Conservation (phyloP, 1,284 basidiomycete species). For the Melanopsichium pennsylvanicum region DNA sequence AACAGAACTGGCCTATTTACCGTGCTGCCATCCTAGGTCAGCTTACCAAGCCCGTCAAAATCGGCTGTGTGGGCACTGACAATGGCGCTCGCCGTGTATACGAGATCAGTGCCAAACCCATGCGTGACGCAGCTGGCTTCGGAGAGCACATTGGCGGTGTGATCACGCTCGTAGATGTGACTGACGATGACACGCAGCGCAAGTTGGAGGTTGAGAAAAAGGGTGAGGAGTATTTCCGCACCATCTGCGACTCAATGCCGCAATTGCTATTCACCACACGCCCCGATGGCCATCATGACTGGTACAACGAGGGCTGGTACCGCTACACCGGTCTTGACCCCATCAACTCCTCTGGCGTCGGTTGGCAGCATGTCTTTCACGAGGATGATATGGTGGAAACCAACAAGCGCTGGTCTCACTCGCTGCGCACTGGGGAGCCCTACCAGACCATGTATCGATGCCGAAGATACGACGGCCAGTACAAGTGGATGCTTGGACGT, state of each 20-base stretch:
- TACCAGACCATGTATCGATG: constrained; percentile 65
- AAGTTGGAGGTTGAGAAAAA: constrained; percentile 45
- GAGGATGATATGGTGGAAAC: constrained; percentile 64
- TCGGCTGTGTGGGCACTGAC: constrained; percentile 46
- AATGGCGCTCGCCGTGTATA: constrained; percentile 40
- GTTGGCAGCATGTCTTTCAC: constrained; percentile 65
- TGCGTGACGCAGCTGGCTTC: constrained; percentile 53
- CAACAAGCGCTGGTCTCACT: constrained; percentile 60
- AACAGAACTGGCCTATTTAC: constrained; percentile 58
- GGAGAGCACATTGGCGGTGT: constrained; percentile 59
- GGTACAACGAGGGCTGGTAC: constrained; percentile 61
- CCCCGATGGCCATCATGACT: constrained; percentile 61
- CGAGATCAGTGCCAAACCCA: constrained; percentile 53
- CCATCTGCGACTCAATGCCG: constrained; percentile 59
- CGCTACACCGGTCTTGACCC: constrained; percentile 63
- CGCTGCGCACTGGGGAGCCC: constrained; percentile 64
- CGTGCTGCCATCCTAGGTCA: constrained; percentile 52
- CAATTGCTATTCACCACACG: constrained; percentile 65
- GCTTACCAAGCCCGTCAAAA: constrained; percentile 30
- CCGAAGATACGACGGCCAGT: constrained; percentile 57
- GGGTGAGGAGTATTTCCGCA: constrained; percentile 57
- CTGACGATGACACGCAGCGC: constrained; percentile 23
- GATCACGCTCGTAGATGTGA: constrained; percentile 51
- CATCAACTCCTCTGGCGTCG: constrained; percentile 55
- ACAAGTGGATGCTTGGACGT: constrained; percentile 63